Percentiles rank a stretch among this genome's conserved stretches.
Conservation (phyloP, 2,329 filamentous ascomycete species). For the Diaporthe citrichinensis region DNA sequence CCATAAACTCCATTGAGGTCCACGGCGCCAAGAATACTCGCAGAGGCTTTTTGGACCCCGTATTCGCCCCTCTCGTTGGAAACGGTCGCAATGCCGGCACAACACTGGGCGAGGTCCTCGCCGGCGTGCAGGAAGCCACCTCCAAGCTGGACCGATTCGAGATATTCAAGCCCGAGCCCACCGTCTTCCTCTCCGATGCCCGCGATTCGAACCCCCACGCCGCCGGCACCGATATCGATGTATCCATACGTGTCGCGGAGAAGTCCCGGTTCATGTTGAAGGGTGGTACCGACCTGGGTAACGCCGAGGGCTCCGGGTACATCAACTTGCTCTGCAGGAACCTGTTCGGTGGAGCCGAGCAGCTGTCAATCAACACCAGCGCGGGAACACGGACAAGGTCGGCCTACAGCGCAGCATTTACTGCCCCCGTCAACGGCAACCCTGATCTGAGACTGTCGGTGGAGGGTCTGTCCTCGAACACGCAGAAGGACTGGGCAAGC, state of each 20-base stretch:
- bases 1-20: slow-evolving; percentile 87
- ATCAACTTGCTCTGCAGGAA: slow-evolving; percentile 90
- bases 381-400: slow-evolving; percentile 91
- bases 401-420: slow-evolving; percentile 89
- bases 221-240: slow-evolving; percentile 82
- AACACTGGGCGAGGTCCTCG: slow-evolving; percentile 84
- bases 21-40: slow-evolving; percentile 89
- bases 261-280: slow-evolving; percentile 88
- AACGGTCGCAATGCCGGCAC: slow-evolving; percentile 76
- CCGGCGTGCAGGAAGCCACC: slow-evolving; percentile 77
- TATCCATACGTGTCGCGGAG: slow-evolving; percentile 84
- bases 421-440: slow-evolving; percentile 86
- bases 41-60: slow-evolving; percentile 82
- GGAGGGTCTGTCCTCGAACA: slow-evolving; percentile 86
- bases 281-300: slow-evolving; percentile 94
- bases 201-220: slow-evolving; percentile 77
- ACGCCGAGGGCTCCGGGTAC: slow-evolving; percentile 94
- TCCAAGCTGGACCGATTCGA: slow-evolving; percentile 85
- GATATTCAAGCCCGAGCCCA: slow-evolving; percentile 88
- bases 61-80: slow-evolving; percentile 84
- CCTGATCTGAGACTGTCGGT: slow-evolving; percentile 85
- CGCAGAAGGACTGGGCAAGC: slow-evolving; percentile 91
- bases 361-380: slow-evolving; percentile 87
- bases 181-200: slow-evolving; percentile 85
- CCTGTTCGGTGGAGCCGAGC: slow-evolving; percentile 94